These are phyloP conservation scores for Yarrowia deformans DNA, from an alignment of 805 yeast species.

Conservation along the genomic window DNA sequence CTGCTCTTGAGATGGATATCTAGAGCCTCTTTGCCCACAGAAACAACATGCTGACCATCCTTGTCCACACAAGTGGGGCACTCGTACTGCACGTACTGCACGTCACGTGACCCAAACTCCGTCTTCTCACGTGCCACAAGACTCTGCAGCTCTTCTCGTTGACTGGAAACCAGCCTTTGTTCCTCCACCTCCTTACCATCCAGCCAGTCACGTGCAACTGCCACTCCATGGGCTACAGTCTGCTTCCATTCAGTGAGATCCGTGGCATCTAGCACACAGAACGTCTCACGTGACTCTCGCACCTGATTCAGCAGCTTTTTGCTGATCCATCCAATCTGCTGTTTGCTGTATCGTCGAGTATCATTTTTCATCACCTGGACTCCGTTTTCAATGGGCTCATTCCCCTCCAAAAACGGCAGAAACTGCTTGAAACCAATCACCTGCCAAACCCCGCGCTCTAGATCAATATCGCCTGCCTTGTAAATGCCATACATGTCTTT, in stretches of 20 bases:
- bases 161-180: constrained; percentile 10
- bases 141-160: neutral
- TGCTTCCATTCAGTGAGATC: constrained; percentile 68
- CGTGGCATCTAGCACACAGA: constrained; percentile 79
- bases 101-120: neutral
- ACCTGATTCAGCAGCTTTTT: constrained; percentile 71
- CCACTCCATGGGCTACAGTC: constrained; percentile 62
- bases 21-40: constrained; percentile 79
- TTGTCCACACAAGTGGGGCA: constrained; percentile 71
- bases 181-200: constrained; percentile 2
- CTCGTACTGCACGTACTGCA: constrained; percentile 68
- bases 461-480: constrained; percentile 51
- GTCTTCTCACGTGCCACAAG: constrained; percentile 10
- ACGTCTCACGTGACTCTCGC: constrained; percentile 63
- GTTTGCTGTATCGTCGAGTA: constrained; percentile 86
- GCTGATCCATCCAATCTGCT: constrained; percentile 89
- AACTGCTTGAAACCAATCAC: constrained; percentile 93
- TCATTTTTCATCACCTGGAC: constrained; percentile 79
- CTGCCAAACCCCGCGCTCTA: constrained; percentile 86
- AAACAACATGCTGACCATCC: constrained; percentile 61
- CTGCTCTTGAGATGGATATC: constrained; percentile 69
- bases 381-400: constrained; percentile 53
- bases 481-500: constrained; percentile 60
- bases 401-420: constrained; percentile 64
- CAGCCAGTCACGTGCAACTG: constrained; percentile 57